Evolutionary conservation across 345 rosid genomes (phyloP).

Genomic region (Carallia pectinifolia): DNA sequence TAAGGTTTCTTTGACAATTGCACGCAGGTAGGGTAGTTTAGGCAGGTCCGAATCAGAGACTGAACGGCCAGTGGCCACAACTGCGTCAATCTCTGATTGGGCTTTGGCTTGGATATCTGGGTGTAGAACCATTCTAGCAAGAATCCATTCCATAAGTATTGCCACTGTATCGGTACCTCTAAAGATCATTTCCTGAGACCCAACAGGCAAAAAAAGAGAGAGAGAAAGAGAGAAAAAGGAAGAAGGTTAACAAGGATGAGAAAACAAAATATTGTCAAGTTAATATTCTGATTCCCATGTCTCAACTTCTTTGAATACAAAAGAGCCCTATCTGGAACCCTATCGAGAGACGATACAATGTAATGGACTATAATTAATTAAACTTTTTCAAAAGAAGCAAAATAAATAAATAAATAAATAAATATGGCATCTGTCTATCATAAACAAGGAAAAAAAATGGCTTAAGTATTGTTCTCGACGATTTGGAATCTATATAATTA

Average conservation of each 20-base stretch:
- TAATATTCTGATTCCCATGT: too few species aligned
- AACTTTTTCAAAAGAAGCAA: too few species aligned
- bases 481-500: too few species aligned
- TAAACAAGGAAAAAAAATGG: too few species aligned
- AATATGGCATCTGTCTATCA: too few species aligned
- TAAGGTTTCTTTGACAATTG: conserved; percentile 70
- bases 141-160: conserved; percentile 55
- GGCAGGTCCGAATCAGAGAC: conserved; percentile 57
- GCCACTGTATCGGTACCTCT: conserved; percentile 64
- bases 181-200: conserved; percentile 54
- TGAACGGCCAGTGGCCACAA: conserved; percentile 29
- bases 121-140: conserved; percentile 60
- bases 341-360: too few species aligned
- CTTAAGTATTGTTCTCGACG: too few species aligned
- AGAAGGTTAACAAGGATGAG: background rate
- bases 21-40: conserved; percentile 54
- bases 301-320: too few species aligned
- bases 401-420: too few species aligned
- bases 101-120: conserved; percentile 60
- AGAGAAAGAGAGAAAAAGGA: background rate
- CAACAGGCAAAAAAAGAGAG: background rate
- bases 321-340: too few species aligned
- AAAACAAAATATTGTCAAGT: conserved; percentile 11
- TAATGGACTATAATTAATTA: too few species aligned
- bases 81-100: conserved; percentile 49